Base-by-base conservation (phyloP, 1,284 basidiomycete species). In the Volvariella volvacea region DNA sequence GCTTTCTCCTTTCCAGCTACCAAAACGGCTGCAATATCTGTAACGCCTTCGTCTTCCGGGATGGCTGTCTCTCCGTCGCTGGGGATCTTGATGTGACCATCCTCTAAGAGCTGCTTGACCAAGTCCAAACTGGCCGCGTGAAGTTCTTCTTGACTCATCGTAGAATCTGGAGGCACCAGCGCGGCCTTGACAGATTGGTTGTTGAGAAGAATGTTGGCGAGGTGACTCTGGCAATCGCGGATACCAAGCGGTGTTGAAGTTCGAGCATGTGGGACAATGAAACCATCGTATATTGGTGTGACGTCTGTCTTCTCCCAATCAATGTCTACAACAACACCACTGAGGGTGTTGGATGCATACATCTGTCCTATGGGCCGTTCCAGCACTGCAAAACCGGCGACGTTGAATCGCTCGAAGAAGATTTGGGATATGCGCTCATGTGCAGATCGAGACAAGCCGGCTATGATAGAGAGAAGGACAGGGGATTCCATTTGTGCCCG, bases 321-420 rank as follows among this genome's bases (percentile, higher is more conserved):
- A 50, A 98, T 78, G 62, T 97, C 93, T 42, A 98, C 74, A 22
- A 94, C 80, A 41, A 95, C 66, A 25, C 91, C 93, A 43, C 71
- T 84, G 48, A 90, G 74, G 28, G 75, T 73, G 52, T 86, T 87
- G n/a, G 82, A 80, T 16, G 90, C 84, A 63, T 87, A 96, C 45
- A 92, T 71, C 49, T 90, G 85, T 3, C 88, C 80, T 56, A 95
- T 78, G 3, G 94, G 85, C 1, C 90, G 81, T 50, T 95, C 88
- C 34, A 95, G 72, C 52, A 96, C 72, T 36, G 80, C 79, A 51
- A 97, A 80, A 21, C 83, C 88, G 3, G 95, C 88, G 36, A 87
- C 83, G 60, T 97, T 96, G 74, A 97, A 90, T n/a, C 84, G 79
- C 61, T 98, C 94, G 58, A 98, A 99, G 61, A 96, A 92, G 46